Percentiles rank a stretch among this genome's conserved stretches.
Conservation (phyloP, 177 flowering plant genomes). For the Vitis hybrid region DNA sequence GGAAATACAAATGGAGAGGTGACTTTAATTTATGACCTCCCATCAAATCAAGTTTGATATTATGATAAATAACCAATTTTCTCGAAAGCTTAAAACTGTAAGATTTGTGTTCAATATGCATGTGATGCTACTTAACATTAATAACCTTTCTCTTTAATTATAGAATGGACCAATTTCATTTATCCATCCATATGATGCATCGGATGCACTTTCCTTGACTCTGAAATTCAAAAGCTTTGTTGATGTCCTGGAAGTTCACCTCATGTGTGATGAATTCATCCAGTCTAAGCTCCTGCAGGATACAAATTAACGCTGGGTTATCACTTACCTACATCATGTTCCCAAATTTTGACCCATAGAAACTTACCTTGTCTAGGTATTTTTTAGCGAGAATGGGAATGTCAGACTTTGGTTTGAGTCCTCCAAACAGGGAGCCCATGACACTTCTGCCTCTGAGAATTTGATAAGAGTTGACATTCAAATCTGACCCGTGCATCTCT, state of each 20-base stretch:
- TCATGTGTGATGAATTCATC: constrained; percentile 72
- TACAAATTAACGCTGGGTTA: neutral
- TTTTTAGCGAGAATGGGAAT: constrained; percentile 48
- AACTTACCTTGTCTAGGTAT: constrained; percentile 49
- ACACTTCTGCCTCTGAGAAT: constrained; percentile 47
- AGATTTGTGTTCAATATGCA: too few species aligned
- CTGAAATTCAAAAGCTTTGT: constrained; percentile 57
- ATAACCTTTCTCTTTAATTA: too few species aligned
- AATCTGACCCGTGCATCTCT: constrained; percentile 52
- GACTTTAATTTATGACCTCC: too few species aligned
- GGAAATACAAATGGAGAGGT: too few species aligned
- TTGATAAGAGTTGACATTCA: constrained; percentile 29
- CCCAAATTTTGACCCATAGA: too few species aligned
- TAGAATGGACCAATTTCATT: neutral
- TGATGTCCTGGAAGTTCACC: constrained; percentile 47
- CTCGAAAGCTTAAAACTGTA: too few species aligned
- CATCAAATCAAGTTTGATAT: too few species aligned
- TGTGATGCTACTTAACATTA: too few species aligned
- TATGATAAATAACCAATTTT: too few species aligned
- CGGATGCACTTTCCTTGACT: constrained; percentile 48
- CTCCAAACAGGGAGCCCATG: constrained; percentile 56
- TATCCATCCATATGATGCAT: constrained; percentile 66
- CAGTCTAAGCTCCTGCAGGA: constrained; percentile 55
- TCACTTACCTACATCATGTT: too few species aligned
- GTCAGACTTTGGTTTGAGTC: constrained; percentile 65